Evolutionary conservation across 1,284 basidiomycete genomes (phyloP), one percentile per base, ranked within the genome.

Genomic region (Cyathus pygmaeus): DNA sequence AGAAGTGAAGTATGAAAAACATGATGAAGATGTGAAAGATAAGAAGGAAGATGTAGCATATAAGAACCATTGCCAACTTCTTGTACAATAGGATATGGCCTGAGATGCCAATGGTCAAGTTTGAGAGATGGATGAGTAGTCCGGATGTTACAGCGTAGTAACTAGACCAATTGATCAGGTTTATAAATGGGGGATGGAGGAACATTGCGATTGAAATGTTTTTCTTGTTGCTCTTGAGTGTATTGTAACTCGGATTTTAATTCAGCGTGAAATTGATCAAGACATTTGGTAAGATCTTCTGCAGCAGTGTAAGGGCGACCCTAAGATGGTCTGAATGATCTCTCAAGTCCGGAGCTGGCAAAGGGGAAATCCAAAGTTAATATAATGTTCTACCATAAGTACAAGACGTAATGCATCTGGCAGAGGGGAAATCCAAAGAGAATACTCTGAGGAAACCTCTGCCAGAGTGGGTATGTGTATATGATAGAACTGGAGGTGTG

Each of bases 1-100:
- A 82, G 72, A 19, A 76, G 70, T 4, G 71, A 75, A 36, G 77
- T 71, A 60, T 82, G 72, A 67, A 83, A 82, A 13, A 83, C 76
- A 17, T 74, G 71, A 57, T 76, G 65, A 11, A 76, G 65, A 24
- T 61, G 56, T 11, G 68, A 71, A 5, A 74, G 57, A 60, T 71
- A 70, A 26, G 67, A 46, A 19, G 74, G 74, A 23, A 74, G 69
- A 24, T 68, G 64, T 9, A 80, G 68, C 41, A 53, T 60, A 59
- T 65, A 72, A 10, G 70, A 53, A 29, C 62, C 54, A 19, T 62
- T 41, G 52, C 65, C 56, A 33, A 72, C 49, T 47, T 64, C 57
- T 13, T 54, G 36, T 33, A 73, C 56, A 33, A 83, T 65, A 2
- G 59, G 66, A 65, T 73, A 83, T 7, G 80, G 82, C 4, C 81